Conservation (phyloP, 2,329 filamentous ascomycete genomes). For the Fusarium keratoplasticum region DNA sequence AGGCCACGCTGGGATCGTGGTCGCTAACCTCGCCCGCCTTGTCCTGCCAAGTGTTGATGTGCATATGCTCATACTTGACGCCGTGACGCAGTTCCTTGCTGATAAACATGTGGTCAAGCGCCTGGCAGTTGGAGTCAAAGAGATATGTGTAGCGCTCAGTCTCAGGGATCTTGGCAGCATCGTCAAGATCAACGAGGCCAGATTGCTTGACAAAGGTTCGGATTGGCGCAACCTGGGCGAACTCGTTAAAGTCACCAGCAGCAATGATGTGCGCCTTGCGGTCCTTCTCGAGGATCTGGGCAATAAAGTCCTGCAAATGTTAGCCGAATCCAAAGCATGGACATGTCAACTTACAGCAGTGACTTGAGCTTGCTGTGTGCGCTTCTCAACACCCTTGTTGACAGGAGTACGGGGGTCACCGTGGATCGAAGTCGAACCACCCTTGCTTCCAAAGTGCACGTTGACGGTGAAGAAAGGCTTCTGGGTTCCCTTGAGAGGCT, state of each 20-base stretch:
- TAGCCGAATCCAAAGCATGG: background rate
- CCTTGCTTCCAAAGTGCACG: slow-evolving; percentile 76
- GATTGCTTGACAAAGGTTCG: slow-evolving; percentile 64
- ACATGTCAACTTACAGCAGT: slow-evolving; percentile 62
- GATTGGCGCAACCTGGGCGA: slow-evolving; percentile 71
- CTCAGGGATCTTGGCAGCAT: slow-evolving; percentile 61
- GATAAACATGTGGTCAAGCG: slow-evolving; percentile 78
- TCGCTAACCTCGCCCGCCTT: slow-evolving; percentile 70
- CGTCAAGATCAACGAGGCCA: slow-evolving; percentile 71
- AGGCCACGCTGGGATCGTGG: slow-evolving; percentile 76
- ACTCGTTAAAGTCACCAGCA: slow-evolving; percentile 81
- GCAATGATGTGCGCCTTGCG: slow-evolving; percentile 67
- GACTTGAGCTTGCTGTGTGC: slow-evolving; percentile 67
- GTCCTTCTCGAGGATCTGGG: slow-evolving; percentile 67
- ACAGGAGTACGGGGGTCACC: slow-evolving; percentile 75
- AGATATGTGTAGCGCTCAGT: slow-evolving; percentile 77
- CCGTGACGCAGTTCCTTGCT: slow-evolving; percentile 62
- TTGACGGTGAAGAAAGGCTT: slow-evolving; percentile 77
- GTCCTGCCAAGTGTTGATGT: slow-evolving; percentile 76
- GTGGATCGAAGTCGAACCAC: slow-evolving; percentile 72
- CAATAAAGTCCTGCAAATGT: slow-evolving; percentile 61
- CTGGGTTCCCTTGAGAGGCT: slow-evolving; percentile 62
- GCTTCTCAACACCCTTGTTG: slow-evolving; percentile 71
- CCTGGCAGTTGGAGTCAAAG: slow-evolving; percentile 76
- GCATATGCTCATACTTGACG: slow-evolving; percentile 72